phyloP scores from a whole-genome alignment of 2,329 filamentous ascomycete genomes.

The Phaeosphaeriaceae sp. region DNA sequence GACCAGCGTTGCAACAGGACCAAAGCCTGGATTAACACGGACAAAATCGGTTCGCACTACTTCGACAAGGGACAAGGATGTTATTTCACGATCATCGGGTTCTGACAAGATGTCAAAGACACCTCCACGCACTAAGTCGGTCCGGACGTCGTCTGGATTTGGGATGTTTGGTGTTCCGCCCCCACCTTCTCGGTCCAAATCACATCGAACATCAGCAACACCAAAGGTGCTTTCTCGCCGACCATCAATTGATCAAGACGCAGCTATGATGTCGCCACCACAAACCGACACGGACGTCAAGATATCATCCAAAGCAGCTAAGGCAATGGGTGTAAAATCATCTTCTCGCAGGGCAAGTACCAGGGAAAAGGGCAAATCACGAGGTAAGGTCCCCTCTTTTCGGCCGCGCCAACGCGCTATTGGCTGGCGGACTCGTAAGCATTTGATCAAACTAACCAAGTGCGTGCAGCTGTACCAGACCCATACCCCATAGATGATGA shows the following conservation, averaged over 20 bases:
- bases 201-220: conserved; percentile 66
- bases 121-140: conserved; percentile 57
- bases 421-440: conserved; percentile 35
- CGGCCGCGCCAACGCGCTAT: conserved; percentile 21
- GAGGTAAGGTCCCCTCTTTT: conserved; percentile 45
- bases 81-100: conserved; percentile 71
- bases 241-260: conserved; percentile 69
- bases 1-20: conserved; percentile 28
- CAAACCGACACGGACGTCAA: conserved; percentile 67
- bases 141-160: conserved; percentile 65
- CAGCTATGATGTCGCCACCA: conserved; percentile 73
- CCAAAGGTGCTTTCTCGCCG: conserved; percentile 69
- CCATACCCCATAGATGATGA: conserved; percentile 70
- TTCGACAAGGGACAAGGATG: conserved; percentile 63
- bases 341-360: conserved; percentile 52
- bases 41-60: conserved; percentile 63
- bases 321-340: conserved; percentile 68
- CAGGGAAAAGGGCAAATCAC: conserved; percentile 57
- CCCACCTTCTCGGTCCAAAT: conserved; percentile 69
- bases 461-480: conserved; percentile 53
- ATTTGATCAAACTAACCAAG: conserved; percentile 45
- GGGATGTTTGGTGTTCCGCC: conserved; percentile 64
- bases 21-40: conserved; percentile 55
- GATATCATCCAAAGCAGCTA: conserved; percentile 78
- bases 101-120: conserved; percentile 71